These are phyloP conservation scores for Exophiala bonariae DNA, from an alignment of 2,329 filamentous ascomycete species.

Conservation along the genomic window DNA sequence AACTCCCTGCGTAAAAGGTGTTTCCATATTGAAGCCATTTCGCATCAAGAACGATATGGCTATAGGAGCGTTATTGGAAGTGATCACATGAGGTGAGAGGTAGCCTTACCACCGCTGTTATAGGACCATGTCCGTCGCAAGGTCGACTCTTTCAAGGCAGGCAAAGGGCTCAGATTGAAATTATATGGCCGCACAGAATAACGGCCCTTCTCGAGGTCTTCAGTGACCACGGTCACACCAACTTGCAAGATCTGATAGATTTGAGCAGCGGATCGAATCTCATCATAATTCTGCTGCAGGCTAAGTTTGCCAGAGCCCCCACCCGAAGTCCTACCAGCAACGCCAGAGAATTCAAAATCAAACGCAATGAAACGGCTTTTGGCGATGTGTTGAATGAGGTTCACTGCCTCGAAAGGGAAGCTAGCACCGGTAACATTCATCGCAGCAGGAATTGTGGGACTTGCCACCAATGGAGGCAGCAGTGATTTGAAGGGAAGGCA, in stretches of 20 bases:
- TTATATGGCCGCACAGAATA: conserved; percentile 67
- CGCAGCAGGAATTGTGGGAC: conserved; percentile 6
- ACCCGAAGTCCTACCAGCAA: conserved; percentile 39
- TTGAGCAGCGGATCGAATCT: conserved; percentile 61
- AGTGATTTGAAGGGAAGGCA: conserved; percentile 14
- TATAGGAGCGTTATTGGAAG: conserved; percentile 25
- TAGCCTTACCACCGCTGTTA: conserved; percentile 50
- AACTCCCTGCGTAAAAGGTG: conserved; percentile 58
- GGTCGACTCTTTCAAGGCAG: conserved; percentile 50
- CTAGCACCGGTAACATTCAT: conserved; percentile 27
- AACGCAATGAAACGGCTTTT: conserved; percentile 63
- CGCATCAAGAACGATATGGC: conserved; percentile 62
- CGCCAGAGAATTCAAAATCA: conserved; percentile 68
- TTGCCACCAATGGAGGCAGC: conserved; percentile 2
- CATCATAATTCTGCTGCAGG: conserved; percentile 61
- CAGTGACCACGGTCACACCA: conserved; percentile 65
- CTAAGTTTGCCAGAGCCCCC: conserved; percentile 40
- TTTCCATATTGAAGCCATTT: conserved; percentile 59
- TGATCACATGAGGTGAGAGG: conserved; percentile 19
- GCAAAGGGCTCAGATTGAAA: conserved; percentile 60
- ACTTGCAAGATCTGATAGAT: conserved; percentile 66
- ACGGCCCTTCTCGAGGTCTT: conserved; percentile 51
- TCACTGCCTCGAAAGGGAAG: conserved; percentile 28
- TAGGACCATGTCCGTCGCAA: conserved; percentile 63
- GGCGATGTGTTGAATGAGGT: conserved; percentile 59